Evolutionary conservation across 192 early-diverging fungal genomes (phyloP).

Genomic region (Obelidium mucronatum): DNA sequence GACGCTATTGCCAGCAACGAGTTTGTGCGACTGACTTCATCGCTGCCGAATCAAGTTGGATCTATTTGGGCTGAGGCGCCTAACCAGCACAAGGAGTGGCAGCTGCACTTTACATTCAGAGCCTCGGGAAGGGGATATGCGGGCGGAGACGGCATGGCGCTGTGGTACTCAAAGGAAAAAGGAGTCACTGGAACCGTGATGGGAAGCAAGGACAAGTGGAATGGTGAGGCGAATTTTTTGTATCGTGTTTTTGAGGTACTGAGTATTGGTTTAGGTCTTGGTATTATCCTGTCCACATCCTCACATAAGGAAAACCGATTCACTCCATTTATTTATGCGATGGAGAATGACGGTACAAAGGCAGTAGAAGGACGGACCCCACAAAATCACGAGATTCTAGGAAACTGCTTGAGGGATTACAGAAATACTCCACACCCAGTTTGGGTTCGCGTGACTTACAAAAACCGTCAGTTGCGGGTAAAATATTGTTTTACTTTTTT

Average conservation of each 20-base stretch:
- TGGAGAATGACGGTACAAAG: constrained; percentile 70
- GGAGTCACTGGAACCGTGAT: constrained; percentile 63
- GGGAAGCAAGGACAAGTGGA: constrained; percentile 72
- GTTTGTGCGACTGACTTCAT: constrained; percentile 62
- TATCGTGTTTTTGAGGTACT: too few relatives aligned
- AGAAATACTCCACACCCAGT: constrained; percentile 66
- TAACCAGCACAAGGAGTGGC: constrained; percentile 76
- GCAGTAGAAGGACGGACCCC: constrained; percentile 53
- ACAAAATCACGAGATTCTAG: constrained; percentile 37
- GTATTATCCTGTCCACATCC: constrained; percentile 24
- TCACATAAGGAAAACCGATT: constrained; percentile 45
- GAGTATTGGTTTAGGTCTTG: constrained; percentile 31
- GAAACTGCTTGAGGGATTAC: constrained; percentile 71
- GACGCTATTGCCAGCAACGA: constrained; percentile 38
- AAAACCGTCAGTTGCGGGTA: constrained; percentile 57
- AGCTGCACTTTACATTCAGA: constrained; percentile 68
- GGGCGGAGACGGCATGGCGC: constrained; percentile 79
- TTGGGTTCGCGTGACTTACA: constrained; percentile 67
- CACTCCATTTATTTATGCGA: constrained; percentile 62
- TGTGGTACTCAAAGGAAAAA: constrained; percentile 78
- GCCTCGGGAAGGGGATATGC: constrained; percentile 62
- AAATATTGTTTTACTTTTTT: too few relatives aligned
- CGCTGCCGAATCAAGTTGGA: constrained; percentile 62
- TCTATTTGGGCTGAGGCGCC: constrained; percentile 65
- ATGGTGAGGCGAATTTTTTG: too few relatives aligned